Percentiles rank a stretch among this genome's conserved stretches.
phyloP scores from a whole-genome alignment of 768 basidiomycete species.

The Amylocystis lapponica region DNA sequence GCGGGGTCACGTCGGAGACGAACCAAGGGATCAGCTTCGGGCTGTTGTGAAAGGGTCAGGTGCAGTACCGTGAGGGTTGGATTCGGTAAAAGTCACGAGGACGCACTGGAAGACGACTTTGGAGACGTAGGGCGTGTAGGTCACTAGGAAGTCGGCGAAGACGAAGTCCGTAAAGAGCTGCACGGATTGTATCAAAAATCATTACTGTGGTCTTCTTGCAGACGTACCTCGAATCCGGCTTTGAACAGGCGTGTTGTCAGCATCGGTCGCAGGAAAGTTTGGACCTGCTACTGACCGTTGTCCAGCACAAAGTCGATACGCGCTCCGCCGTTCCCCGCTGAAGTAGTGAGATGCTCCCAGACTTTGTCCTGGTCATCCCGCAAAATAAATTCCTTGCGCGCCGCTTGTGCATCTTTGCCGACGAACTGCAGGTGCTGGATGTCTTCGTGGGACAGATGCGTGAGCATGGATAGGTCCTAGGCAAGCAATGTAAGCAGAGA shows the following conservation, averaged over 20 bases:
- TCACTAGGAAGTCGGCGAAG: slow-evolving; percentile 89
- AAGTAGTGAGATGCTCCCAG: slow-evolving; percentile 64
- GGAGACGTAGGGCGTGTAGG: slow-evolving; percentile 77
- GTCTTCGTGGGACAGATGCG: slow-evolving; percentile 77
- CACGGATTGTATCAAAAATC: neutral
- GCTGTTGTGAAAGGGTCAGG: slow-evolving; percentile 33
- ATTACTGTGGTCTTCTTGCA: neutral
- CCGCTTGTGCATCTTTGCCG: slow-evolving; percentile 73
- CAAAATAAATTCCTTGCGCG: slow-evolving; percentile 74
- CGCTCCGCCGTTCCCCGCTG: slow-evolving; percentile 36
- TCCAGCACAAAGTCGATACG: slow-evolving; percentile 87
- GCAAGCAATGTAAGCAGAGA: neutral
- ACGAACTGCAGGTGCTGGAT: slow-evolving; percentile 80
- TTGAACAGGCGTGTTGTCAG: neutral
- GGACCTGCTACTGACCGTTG: slow-evolving; percentile 56
- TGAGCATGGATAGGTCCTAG: slow-evolving; percentile 89
- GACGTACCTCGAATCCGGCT: slow-evolving; percentile 86
- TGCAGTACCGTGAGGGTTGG: too few relatives aligned
- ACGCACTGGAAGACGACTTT: slow-evolving; percentile 88
- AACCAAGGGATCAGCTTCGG: slow-evolving; percentile 97
- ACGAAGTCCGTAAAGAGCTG: slow-evolving; percentile 92
- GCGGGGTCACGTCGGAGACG: slow-evolving; percentile 89
- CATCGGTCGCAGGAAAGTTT: neutral
- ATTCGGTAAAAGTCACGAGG: neutral
- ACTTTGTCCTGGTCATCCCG: slow-evolving; percentile 72